Percentiles rank a stretch among this genome's conserved stretches.
Evolutionary conservation across 805 yeast genomes (phyloP).

Genomic region (Myxozyma monticola): DNA sequence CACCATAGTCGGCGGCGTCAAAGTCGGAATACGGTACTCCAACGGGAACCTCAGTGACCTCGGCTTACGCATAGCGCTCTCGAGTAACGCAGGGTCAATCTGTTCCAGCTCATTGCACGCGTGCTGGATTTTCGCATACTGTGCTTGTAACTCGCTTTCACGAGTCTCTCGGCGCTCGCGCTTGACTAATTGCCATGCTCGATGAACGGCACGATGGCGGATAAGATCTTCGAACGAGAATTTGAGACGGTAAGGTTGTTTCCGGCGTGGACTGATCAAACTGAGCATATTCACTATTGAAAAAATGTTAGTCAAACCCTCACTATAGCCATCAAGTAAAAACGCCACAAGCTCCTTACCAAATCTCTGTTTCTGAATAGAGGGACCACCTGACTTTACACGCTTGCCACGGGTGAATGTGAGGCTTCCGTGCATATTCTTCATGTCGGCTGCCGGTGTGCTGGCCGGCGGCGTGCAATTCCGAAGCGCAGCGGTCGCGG

Average conservation of each 20-base stretch:
- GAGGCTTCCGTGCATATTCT: slow-evolving; percentile 10
- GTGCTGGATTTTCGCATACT: slow-evolving; percentile 60
- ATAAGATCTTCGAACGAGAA: slow-evolving; percentile 76
- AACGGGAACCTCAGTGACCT: slow-evolving; percentile 68
- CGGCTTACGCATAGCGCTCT: slow-evolving; percentile 52
- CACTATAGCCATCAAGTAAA: too few species aligned
- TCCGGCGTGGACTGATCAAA: slow-evolving; percentile 81
- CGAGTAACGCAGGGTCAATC: slow-evolving; percentile 53
- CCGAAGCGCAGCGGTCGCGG: too few species aligned
- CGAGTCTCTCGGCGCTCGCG: slow-evolving; percentile 51
- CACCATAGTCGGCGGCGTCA: slow-evolving; percentile 75
- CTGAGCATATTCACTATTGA: slow-evolving; percentile 54
- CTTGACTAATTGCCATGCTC: slow-evolving; percentile 74
- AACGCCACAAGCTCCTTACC: slow-evolving; percentile 2
- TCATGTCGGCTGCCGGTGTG: too few species aligned
- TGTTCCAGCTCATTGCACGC: slow-evolving; percentile 69
- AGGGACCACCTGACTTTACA: slow-evolving; percentile 43
- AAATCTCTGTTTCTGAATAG: slow-evolving; percentile 35
- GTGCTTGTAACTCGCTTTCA: slow-evolving; percentile 45
- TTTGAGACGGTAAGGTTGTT: slow-evolving; percentile 79
- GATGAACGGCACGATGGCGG: slow-evolving; percentile 77
- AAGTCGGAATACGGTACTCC: slow-evolving; percentile 85
- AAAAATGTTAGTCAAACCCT: too few species aligned
- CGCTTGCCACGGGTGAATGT: slow-evolving; percentile 51
- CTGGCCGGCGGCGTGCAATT: too few species aligned